Percentiles rank a stretch among this genome's conserved stretches.
These are phyloP conservation scores for Tremellales sp. DNA, from an alignment of 1,284 basidiomycete species.

Conservation along the genomic window DNA sequence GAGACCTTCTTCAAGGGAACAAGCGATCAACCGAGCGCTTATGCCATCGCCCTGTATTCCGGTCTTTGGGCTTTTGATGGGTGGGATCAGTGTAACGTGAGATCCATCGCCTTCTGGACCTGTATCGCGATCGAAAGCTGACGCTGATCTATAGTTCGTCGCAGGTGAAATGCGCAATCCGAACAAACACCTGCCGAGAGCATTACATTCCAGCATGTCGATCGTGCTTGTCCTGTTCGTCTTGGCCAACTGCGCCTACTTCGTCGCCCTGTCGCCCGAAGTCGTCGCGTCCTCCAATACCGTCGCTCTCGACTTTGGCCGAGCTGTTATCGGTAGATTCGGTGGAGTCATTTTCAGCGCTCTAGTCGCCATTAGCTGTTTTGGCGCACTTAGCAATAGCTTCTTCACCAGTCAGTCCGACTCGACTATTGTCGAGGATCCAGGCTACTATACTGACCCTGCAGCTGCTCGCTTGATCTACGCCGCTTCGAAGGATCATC, in stretches of 20 bases:
- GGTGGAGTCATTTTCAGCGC: conserved; percentile 82
- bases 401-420: conserved; percentile 63
- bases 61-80: conserved; percentile 95
- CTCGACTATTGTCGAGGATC: background rate
- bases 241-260: conserved; percentile 83
- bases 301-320: conserved; percentile 90
- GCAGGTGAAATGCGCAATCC: conserved; percentile 86
- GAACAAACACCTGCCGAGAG: conserved; percentile 78
- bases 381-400: conserved; percentile 83
- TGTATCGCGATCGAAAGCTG: background rate
- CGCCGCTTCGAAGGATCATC: conserved; percentile 81
- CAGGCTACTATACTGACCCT: background rate
- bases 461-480: conserved; percentile 70
- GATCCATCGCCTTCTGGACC: conserved; percentile 7
- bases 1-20: conserved; percentile 67
- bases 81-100: conserved; percentile 57
- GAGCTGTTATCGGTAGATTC: conserved; percentile 73
- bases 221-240: conserved; percentile 65
- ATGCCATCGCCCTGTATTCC: conserved; percentile 90
- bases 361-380: conserved; percentile 88
- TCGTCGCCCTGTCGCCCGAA: conserved; percentile 82
- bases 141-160: conserved; percentile 60
- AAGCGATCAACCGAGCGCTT: conserved; percentile 71
- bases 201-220: conserved; percentile 82
- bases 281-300: conserved; percentile 62